Evolutionary conservation across 345 rosid species (phyloP).

Genomic region (Abelmoschus esculentus): DNA sequence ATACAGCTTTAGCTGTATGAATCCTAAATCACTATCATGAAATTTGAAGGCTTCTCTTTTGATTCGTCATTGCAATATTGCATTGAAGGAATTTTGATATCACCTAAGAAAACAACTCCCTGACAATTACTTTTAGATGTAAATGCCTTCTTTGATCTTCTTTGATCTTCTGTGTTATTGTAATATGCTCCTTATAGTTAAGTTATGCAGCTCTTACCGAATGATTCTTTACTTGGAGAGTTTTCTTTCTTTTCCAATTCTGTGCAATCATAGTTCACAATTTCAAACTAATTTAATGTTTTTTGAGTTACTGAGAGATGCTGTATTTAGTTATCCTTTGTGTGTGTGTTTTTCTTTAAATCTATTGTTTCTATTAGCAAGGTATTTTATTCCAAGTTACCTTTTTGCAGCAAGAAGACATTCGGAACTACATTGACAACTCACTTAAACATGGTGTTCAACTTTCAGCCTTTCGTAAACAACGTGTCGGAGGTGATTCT

Average conservation of each 20-base stretch:
- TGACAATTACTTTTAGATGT: neutral
- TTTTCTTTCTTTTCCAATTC: neutral
- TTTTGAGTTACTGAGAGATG: constrained; percentile 1
- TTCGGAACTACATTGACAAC: constrained; percentile 78
- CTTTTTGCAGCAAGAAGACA: constrained; percentile 88
- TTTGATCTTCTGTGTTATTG: neutral
- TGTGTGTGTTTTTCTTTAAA: constrained; percentile 2
- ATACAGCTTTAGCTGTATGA: neutral
- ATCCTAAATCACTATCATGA: neutral
- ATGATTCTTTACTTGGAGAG: neutral
- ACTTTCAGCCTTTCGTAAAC: constrained; percentile 79
- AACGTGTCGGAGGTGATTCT: constrained; percentile 93
- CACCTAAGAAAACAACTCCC: neutral
- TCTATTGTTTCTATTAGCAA: constrained; percentile 1
- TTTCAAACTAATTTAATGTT: neutral
- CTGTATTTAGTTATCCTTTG: neutral
- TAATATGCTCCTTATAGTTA: neutral
- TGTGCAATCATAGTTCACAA: neutral
- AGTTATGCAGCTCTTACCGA: neutral
- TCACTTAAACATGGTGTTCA: constrained; percentile 80
- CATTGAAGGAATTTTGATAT: neutral
- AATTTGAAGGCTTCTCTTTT: neutral
- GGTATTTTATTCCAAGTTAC: constrained; percentile 15
- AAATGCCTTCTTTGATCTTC: neutral
- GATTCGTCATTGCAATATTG: neutral